Evolutionary conservation across 2,329 filamentous ascomycete genomes (phyloP).

Genomic region (Fusarium luffae): DNA sequence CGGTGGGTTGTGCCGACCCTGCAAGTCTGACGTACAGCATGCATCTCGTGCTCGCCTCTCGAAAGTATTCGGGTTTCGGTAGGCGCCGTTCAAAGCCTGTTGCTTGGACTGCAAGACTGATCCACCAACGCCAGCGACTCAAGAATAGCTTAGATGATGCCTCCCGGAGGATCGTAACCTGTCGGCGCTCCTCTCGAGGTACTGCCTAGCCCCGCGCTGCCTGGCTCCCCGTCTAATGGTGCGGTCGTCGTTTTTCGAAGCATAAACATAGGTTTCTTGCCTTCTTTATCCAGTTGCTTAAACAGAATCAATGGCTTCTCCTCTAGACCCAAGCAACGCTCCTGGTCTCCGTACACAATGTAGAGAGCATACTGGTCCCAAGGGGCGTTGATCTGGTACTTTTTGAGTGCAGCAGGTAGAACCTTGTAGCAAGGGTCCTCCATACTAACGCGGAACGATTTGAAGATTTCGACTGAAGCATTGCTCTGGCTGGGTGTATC

Average conservation of each 20-base stretch:
- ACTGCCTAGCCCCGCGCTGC: constrained; percentile 63
- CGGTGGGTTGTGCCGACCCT: constrained; percentile 25
- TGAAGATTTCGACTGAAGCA: constrained; percentile 92
- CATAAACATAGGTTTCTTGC: constrained; percentile 99
- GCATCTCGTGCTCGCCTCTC: constrained; percentile 24
- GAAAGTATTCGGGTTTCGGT: constrained; percentile 35
- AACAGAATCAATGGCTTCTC: constrained; percentile 96
- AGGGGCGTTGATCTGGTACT: constrained; percentile 98
- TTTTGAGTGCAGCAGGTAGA: constrained; percentile 91
- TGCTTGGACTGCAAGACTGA: constrained; percentile 7
- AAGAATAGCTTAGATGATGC: constrained; percentile 61
- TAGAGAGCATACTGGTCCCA: constrained; percentile 98
- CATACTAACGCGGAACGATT: constrained; percentile 97
- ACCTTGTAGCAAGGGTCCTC: constrained; percentile 99
- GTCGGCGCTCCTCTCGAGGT: constrained; percentile 58
- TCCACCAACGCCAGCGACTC: constrained; percentile 8
- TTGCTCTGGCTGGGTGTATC: constrained; percentile 68
- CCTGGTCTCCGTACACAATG: constrained; percentile 98
- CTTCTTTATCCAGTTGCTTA: constrained; percentile 96
- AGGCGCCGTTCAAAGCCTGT: constrained; percentile 27
- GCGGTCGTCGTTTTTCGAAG: constrained; percentile 74
- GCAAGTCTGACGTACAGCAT: constrained; percentile 33
- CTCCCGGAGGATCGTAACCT: constrained; percentile 68
- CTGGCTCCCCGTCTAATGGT: constrained; percentile 63
- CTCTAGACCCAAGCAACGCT: constrained; percentile 89